These are phyloP conservation scores for Russula ochroleuca DNA, from an alignment of 768 basidiomycete species.

Conservation along the genomic window DNA sequence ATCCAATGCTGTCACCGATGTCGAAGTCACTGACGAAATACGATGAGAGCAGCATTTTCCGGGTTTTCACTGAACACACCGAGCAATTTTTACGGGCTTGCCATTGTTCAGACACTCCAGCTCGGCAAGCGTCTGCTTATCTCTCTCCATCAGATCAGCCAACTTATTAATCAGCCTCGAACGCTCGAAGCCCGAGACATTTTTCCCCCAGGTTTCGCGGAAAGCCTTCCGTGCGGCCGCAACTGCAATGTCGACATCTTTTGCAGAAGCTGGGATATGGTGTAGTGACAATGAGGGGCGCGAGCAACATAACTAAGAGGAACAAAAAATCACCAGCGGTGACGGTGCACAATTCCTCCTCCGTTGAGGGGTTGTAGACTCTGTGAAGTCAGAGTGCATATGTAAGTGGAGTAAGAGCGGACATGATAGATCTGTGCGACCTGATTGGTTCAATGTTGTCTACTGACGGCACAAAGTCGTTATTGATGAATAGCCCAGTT, in stretches of 20 bases:
- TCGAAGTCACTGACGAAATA: conserved; percentile 61
- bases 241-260: conserved; percentile 82
- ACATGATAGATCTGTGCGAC: conserved; percentile 39
- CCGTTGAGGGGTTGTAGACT: conserved; percentile 67
- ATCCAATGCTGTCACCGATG: conserved; percentile 72
- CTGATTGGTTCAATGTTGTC: conserved; percentile 62
- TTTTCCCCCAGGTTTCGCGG: conserved; percentile 85
- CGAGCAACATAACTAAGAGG: neutral
- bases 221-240: conserved; percentile 79
- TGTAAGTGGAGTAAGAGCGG: neutral
- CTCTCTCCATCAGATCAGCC: conserved; percentile 85
- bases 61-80: conserved; percentile 37
- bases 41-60: conserved; percentile 16
- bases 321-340: conserved; percentile 40
- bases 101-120: conserved; percentile 88
- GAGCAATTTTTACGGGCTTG: conserved; percentile 68
- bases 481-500: conserved; percentile 89
- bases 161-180: conserved; percentile 78
- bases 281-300: neutral
- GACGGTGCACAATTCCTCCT: conserved; percentile 65
- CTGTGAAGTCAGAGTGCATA: conserved; percentile 5
- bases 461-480: conserved; percentile 75
- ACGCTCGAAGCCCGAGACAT: conserved; percentile 78
- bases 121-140: conserved; percentile 76
- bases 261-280: conserved; percentile 47